Conservation (phyloP, 352 stramenopile genomes). For the Hyaloperonospora brassicae region DNA sequence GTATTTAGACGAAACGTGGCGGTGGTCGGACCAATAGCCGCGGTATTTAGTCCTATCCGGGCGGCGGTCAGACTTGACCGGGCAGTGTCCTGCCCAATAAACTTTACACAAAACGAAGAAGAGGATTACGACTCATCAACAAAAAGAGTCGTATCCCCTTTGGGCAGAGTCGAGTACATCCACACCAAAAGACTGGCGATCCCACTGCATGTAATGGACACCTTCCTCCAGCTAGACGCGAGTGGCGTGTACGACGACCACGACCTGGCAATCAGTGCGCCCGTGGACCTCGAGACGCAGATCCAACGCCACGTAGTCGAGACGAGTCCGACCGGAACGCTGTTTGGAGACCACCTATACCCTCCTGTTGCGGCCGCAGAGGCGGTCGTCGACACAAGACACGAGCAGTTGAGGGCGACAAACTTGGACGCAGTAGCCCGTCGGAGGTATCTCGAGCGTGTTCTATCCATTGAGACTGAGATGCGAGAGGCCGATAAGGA, state of each 20-base stretch:
- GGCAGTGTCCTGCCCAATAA: no score
- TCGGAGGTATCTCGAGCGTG: conserved; percentile 32
- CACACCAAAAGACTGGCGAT: no score
- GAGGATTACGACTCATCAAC: no score
- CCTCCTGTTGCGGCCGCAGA: conserved; percentile 7
- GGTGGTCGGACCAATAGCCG: no score
- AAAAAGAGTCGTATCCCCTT: no score
- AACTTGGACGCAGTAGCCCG: conserved; percentile 32
- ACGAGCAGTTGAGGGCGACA: conserved; percentile 3
- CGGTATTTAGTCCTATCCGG: no score
- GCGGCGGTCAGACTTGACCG: no score
- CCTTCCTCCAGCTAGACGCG: conserved; percentile 49
- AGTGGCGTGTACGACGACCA: conserved; percentile 41
- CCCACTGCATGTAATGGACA: conserved; percentile 31
- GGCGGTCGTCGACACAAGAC: conserved; percentile 1
- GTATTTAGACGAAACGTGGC: no score
- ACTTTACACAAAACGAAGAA: no score
- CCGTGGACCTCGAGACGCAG: conserved; percentile 28
- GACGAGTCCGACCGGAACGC: conserved; percentile 11
- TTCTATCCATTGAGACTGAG: conserved; percentile 27
- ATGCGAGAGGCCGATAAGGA: conserved; percentile 33
- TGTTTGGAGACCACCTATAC: conserved; percentile 22
- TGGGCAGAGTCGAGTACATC: no score
- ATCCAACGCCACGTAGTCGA: conserved; percentile 22
- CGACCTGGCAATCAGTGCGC: conserved; percentile 30